Base-by-base conservation (phyloP, 306 rosid genomes). In the Nissolia schottii region DNA sequence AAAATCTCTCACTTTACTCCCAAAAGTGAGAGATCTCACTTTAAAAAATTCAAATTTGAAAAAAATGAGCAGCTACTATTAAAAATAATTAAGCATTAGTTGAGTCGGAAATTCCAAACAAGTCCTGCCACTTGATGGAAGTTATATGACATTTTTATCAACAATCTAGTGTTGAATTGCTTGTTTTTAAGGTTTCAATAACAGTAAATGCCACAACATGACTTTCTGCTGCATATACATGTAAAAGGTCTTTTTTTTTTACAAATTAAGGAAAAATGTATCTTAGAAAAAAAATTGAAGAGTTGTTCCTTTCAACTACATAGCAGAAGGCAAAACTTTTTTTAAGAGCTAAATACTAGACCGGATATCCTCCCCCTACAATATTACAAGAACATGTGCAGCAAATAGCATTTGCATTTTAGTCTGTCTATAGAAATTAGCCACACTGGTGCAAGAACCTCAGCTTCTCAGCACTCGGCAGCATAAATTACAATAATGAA, bases 401-500 rank as follows among this genome's bases (percentile, higher is more conserved):
- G 22, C 40, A 59, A 72, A 8, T 35, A 23, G 62, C 66, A 10
- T 34, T 70, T 31, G 31, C 61, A 64, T 50, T 53, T 10, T 34
- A 32, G 56, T 34, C 61, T 72, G 56, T 75, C 60, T 32, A 61
- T 3, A 10, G 54, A 46, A 40, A 55, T 40, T 51, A 7, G 64
- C 67, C 31, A 65, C 25, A 25, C 67, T 53, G 69, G 64, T 51
- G 77, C 81, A 68, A 43, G 64, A 80, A 73, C 76, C 71, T 43
- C 11, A 3, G 35, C 24, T 56, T 35, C 43, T 22, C 19, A 8
- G 62, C 80, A 68, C 70, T 22, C 56, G 57, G 59, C 79, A 64
- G 81, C 79, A 73, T 56, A 73, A 70, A 49, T 28, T 76, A 58
- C 70, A 61, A 13, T 32, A 6, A 64, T 50, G 55, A 57, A 23